Evolutionary conservation across 2,329 filamentous ascomycete species (phyloP).

Genomic region (Cryphonectria naterciae): DNA sequence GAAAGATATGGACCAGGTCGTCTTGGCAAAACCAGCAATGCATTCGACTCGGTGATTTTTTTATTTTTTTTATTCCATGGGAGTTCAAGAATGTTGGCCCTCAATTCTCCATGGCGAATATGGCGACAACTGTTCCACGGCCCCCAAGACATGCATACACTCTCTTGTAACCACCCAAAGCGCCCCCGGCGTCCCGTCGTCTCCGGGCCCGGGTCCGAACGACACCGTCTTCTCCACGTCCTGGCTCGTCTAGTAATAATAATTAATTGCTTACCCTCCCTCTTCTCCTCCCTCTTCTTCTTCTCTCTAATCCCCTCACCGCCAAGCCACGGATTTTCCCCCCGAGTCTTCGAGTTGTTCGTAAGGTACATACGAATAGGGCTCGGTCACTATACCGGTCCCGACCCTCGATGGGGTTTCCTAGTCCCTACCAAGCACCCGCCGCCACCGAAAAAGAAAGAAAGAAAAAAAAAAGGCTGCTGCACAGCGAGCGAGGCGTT

Average conservation of each 20-base stretch:
- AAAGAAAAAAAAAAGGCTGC: not conserved
- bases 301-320: no score
- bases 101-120: not conserved
- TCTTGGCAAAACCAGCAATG: not conserved
- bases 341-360: no score
- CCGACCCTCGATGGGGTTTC: not conserved
- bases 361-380: not conserved
- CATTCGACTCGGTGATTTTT: not conserved
- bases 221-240: not conserved
- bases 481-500: not conserved
- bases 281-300: not conserved
- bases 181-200: not conserved
- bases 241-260: slow-evolving; percentile 7
- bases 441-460: not conserved
- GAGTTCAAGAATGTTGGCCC: not conserved
- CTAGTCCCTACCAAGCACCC: not conserved
- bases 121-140: not conserved
- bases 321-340: not conserved
- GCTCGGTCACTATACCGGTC: not conserved
- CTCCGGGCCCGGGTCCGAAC: slow-evolving; percentile 12
- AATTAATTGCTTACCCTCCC: not conserved
- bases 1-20: not conserved
- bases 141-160: slow-evolving; percentile 13
- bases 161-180: not conserved
- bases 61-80: not conserved